Percentiles rank a stretch among this genome's conserved stretches.
Conservation (phyloP, 306 rosid species). For the Quercus rubra region DNA sequence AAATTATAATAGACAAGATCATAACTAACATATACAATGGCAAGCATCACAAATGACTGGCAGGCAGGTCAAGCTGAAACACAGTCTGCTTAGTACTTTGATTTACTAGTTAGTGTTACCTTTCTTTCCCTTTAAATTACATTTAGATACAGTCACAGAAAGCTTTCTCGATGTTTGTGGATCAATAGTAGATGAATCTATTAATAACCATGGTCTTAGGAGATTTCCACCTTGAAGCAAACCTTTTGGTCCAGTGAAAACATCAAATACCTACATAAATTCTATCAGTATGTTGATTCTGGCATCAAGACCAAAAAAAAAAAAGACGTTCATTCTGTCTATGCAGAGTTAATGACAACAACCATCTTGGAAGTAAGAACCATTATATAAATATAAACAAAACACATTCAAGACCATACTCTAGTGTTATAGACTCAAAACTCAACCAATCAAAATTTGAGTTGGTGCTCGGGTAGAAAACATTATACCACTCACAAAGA, state of each 20-base stretch:
- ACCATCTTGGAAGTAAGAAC: not conserved
- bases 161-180: constrained; percentile 85
- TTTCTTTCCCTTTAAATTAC: constrained; percentile 57
- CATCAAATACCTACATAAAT: constrained; percentile 71
- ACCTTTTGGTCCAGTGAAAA: constrained; percentile 85
- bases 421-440: not conserved
- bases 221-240: constrained; percentile 66
- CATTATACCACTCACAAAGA: not conserved
- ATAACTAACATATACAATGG: constrained; percentile 2
- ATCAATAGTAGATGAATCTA: constrained; percentile 93
- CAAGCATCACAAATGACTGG: not conserved
- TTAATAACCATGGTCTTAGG: constrained; percentile 74
- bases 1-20: not conserved
- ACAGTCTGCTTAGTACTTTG: constrained; percentile 12
- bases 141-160: constrained; percentile 55
- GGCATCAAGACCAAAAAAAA: constrained; percentile 17
- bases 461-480: not conserved
- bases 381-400: not conserved
- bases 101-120: constrained; percentile 37
- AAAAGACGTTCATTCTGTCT: not conserved
- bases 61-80: constrained; percentile 13
- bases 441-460: not conserved
- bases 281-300: constrained; percentile 29
- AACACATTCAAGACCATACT: not conserved
- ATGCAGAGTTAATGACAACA: too few species aligned